These are phyloP conservation scores for Fusarium cicatricum DNA, from an alignment of 2,329 filamentous ascomycete genomes.

Conservation along the genomic window DNA sequence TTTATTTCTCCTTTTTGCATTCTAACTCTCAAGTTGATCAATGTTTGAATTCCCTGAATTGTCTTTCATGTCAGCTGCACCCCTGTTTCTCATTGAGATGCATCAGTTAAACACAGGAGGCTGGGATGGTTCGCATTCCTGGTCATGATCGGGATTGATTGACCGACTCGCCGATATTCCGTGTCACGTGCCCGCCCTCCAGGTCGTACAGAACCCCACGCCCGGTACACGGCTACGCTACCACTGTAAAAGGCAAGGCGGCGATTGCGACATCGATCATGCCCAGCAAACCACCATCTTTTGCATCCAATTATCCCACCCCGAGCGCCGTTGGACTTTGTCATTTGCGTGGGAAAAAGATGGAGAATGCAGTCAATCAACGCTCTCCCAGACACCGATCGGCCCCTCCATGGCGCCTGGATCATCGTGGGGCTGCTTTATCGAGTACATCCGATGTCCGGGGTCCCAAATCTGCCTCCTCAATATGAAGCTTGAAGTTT, in stretches of 20 bases:
- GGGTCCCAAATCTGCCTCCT: too few species aligned
- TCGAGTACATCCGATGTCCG: slow-evolving; percentile 28
- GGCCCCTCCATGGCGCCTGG: slow-evolving; percentile 13
- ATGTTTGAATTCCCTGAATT: too few species aligned
- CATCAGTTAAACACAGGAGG: not conserved
- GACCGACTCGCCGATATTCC: too few species aligned
- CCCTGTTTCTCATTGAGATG: too few species aligned
- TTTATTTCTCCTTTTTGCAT: too few species aligned
- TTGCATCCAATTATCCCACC: slow-evolving; percentile 17
- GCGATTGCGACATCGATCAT: slow-evolving; percentile 42
- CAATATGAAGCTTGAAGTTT: not conserved
- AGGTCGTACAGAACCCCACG: slow-evolving; percentile 2
- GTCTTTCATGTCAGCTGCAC: too few species aligned
- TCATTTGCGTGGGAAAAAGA: slow-evolving; percentile 22
- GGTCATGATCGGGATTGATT: too few species aligned
- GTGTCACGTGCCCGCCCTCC: too few species aligned
- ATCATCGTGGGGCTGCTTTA: slow-evolving; percentile 3
- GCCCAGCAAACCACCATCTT: slow-evolving; percentile 19
- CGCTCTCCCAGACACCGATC: slow-evolving; percentile 10
- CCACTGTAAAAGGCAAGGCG: slow-evolving; percentile 33
- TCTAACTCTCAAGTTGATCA: too few species aligned
- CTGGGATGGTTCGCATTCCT: slow-evolving; percentile 20
- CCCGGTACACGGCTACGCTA: slow-evolving; percentile 27
- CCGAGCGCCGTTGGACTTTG: slow-evolving; percentile 21
- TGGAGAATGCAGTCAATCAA: slow-evolving; percentile 10